Evolutionary conservation across 2,329 filamentous ascomycete genomes (phyloP).

Genomic region (Apiospora koreana): DNA sequence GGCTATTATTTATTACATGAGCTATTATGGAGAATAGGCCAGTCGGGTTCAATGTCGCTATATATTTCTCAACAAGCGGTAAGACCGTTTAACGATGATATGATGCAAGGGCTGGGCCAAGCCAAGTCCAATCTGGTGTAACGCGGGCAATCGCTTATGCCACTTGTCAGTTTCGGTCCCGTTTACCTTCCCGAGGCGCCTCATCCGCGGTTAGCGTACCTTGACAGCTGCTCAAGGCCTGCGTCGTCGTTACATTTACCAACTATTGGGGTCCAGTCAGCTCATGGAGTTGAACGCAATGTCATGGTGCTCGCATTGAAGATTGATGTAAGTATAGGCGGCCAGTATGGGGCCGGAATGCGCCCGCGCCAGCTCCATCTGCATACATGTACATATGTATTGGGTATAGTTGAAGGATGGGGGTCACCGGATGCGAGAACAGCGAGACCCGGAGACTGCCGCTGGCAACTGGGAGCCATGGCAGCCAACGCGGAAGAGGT

Average conservation of each 20-base stretch:
- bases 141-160: background rate
- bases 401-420: background rate
- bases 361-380: background rate
- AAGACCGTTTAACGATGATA: background rate
- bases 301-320: background rate
- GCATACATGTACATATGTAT: background rate
- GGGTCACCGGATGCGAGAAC: background rate
- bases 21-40: background rate
- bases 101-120: slow-evolving; percentile 3
- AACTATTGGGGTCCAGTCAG: background rate
- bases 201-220: background rate
- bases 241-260: background rate
- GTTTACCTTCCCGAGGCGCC: background rate
- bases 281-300: background rate
- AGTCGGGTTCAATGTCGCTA: background rate
- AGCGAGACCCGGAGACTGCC: background rate
- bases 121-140: slow-evolving; percentile 8
- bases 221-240: background rate
- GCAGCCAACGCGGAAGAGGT: background rate
- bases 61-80: background rate
- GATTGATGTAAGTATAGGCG: background rate
- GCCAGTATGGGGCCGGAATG: background rate
- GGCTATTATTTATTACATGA: background rate
- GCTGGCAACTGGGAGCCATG: background rate
- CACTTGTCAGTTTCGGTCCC: background rate